Evolutionary conservation across 2,329 filamentous ascomycete genomes (phyloP).

Genomic region (Trichophyton verrucosum): DNA sequence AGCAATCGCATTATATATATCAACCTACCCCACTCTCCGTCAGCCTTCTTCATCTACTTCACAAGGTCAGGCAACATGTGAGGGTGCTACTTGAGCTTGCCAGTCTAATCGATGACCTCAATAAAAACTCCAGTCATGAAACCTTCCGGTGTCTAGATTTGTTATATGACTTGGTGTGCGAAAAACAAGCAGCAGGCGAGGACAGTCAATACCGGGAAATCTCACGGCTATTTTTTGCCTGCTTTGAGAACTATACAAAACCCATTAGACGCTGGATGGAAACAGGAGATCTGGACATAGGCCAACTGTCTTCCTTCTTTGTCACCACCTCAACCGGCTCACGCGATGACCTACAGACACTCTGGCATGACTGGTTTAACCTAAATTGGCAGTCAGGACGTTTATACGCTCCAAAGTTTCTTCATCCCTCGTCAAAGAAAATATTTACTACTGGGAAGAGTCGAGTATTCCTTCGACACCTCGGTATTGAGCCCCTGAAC

Average conservation of each 20-base stretch:
- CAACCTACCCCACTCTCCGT: conserved; percentile 45
- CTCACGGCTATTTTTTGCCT: conserved; percentile 61
- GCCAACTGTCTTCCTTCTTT: conserved; percentile 59
- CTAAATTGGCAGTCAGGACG: conserved; percentile 47
- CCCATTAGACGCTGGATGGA: conserved; percentile 79
- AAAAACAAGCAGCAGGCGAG: conserved; percentile 58
- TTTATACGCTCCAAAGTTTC: conserved; percentile 60
- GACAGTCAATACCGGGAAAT: conserved; percentile 49
- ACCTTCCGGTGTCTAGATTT: conserved; percentile 67
- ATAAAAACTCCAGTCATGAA: conserved; percentile 31
- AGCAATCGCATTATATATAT: conserved; percentile 50
- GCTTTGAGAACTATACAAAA: conserved; percentile 67
- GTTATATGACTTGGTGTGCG: conserved; percentile 57
- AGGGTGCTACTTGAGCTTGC: conserved; percentile 49
- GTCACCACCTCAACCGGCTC: conserved; percentile 48
- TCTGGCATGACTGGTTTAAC: conserved; percentile 67
- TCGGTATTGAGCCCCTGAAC: conserved; percentile 38
- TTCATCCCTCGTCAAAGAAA: conserved; percentile 54
- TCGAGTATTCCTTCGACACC: conserved; percentile 64
- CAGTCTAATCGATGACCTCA: conserved; percentile 47
- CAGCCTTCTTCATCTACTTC: conserved; percentile 52
- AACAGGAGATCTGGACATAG: conserved; percentile 53
- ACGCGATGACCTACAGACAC: conserved; percentile 44
- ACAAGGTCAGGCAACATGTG: conserved; percentile 44
- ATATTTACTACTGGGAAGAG: conserved; percentile 86